Percentiles rank a stretch among this genome's conserved stretches.
These are phyloP conservation scores for Fimicolochytrium jonesii DNA, from an alignment of 192 early-diverging fungal species.

Conservation along the genomic window DNA sequence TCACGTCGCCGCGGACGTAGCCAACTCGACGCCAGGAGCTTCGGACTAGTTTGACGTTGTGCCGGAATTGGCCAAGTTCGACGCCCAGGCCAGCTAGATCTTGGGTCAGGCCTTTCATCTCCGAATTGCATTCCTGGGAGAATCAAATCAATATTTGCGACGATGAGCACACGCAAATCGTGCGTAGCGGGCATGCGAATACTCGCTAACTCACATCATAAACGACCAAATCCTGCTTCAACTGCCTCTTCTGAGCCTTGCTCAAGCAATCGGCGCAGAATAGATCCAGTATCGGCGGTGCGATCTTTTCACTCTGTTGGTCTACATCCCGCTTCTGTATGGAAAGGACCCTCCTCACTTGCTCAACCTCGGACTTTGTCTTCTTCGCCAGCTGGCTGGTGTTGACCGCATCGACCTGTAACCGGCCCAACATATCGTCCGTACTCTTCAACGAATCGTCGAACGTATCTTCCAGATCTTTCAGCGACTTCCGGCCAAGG, in stretches of 20 bases:
- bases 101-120: slow-evolving; percentile 1
- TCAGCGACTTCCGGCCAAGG: background rate
- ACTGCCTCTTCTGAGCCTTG: slow-evolving; percentile 7
- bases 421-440: slow-evolving; percentile 4
- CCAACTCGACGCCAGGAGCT: slow-evolving; percentile 6
- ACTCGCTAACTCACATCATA: slow-evolving; percentile 16
- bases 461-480: slow-evolving; percentile 15
- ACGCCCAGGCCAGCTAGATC: slow-evolving; percentile 8
- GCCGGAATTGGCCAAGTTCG: slow-evolving; percentile 10
- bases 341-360: background rate
- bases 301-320: background rate
- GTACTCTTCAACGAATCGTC: slow-evolving; percentile 5
- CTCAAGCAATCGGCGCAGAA: slow-evolving; percentile 13
- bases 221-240: slow-evolving; percentile 18
- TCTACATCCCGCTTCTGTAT: background rate
- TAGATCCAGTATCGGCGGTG: background rate
- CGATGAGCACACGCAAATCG: no score
- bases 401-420: background rate
- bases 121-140: background rate
- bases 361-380: slow-evolving; percentile 1
- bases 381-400: background rate
- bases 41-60: slow-evolving; percentile 13
- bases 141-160: no score
- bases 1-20: slow-evolving; percentile 3
- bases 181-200: no score